These are phyloP conservation scores for Dryas drummondii DNA, from an alignment of 306 rosid genomes.

Conservation along the genomic window DNA sequence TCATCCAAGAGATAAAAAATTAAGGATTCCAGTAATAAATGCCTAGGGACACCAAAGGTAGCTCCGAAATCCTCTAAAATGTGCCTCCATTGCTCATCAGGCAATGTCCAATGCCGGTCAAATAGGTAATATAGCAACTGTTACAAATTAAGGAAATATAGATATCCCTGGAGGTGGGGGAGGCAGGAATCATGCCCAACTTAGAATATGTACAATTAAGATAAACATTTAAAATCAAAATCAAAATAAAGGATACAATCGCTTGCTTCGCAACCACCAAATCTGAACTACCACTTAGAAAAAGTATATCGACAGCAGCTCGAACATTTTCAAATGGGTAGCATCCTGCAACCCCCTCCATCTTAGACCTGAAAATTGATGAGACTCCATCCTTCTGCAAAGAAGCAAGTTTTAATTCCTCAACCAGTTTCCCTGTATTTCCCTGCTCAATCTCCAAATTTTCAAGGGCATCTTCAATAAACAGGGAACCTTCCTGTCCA, in stretches of 20 bases:
- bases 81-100: constrained; percentile 81
- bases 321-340: constrained; percentile 85
- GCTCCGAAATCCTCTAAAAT: constrained; percentile 81
- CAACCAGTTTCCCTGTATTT: constrained; percentile 39
- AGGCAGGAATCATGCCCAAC: constrained; percentile 12
- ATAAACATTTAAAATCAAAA: constrained; percentile 17
- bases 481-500: constrained; percentile 66
- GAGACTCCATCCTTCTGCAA: constrained; percentile 57
- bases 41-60: constrained; percentile 69
- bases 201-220: constrained; percentile 7
- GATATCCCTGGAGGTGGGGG: not conserved
- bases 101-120: constrained; percentile 89
- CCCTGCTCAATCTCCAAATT: constrained; percentile 74
- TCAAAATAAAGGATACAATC: constrained; percentile 71
- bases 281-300: constrained; percentile 80
- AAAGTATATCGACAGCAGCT: constrained; percentile 83
- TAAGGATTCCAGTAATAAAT: constrained; percentile 73
- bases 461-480: constrained; percentile 87
- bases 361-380: constrained; percentile 47
- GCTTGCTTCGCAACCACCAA: constrained; percentile 91
- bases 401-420: constrained; percentile 55
- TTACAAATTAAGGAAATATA: constrained; percentile 49
- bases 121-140: constrained; percentile 90
- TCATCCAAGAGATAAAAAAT: constrained; percentile 87
- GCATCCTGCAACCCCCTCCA: constrained; percentile 55